These are phyloP conservation scores for Paramecium bursaria DNA, from an alignment of 73 alveolate genomes.

Conservation along the genomic window DNA sequence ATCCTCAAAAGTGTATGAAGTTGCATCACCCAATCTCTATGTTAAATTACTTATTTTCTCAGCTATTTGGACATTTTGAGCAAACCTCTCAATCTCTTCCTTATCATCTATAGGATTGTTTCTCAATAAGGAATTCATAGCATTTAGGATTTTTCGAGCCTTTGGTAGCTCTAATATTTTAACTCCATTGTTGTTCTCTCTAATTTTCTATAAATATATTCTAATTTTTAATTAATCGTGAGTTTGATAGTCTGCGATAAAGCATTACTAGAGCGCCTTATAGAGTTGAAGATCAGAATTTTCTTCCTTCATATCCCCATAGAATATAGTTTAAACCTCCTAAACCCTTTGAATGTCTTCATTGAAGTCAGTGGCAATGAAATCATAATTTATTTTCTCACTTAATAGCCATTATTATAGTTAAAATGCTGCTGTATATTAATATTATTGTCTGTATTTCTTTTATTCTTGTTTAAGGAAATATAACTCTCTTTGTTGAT, in stretches of 20 bases:
- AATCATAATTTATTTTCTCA: neutral
- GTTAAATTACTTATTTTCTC: neutral
- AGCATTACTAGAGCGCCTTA: neutral
- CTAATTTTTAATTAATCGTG: slow-evolving; percentile 5
- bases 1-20: slow-evolving; percentile 26
- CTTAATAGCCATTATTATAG: neutral
- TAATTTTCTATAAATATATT: slow-evolving; percentile 1
- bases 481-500: neutral
- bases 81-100: no score
- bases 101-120: no score
- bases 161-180: neutral
- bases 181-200: neutral
- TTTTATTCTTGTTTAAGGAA: neutral
- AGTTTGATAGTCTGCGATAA: neutral
- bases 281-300: neutral
- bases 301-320: neutral
- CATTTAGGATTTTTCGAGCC: no score
- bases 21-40: neutral
- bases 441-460: neutral
- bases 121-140: no score
- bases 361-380: slow-evolving; percentile 13
- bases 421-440: neutral
- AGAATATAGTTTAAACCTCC: neutral
- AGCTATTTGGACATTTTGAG: no score
- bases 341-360: neutral